Evolutionary conservation across 1,284 basidiomycete species (phyloP).

Genomic region (Moesziomyces aphidis): DNA sequence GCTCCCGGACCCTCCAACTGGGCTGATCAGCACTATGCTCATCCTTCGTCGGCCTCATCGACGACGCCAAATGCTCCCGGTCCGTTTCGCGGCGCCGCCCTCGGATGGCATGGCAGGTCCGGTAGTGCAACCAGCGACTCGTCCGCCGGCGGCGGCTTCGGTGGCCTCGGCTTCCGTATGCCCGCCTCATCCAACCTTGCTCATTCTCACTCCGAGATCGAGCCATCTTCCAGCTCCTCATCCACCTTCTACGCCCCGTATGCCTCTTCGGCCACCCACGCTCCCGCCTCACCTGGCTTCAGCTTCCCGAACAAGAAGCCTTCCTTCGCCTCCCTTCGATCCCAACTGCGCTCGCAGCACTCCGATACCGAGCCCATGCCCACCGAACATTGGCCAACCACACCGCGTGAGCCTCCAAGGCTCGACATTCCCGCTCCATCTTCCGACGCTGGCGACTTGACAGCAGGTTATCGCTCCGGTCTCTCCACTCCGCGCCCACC

Average conservation of each 20-base stretch:
- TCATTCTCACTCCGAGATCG: conserved; percentile 4
- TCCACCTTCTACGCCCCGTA: conserved; percentile 15
- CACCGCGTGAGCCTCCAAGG: conserved; percentile 23
- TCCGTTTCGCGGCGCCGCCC: conserved; percentile 48
- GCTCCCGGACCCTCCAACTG: conserved; percentile 9
- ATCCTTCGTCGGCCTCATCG: conserved; percentile 15
- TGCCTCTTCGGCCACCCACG: not conserved
- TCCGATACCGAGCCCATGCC: conserved; percentile 14
- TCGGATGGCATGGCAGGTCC: conserved; percentile 45
- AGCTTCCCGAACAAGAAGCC: conserved; percentile 30
- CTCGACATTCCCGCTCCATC: conserved; percentile 30
- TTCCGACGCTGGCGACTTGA: conserved; percentile 41
- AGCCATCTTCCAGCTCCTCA: conserved; percentile 9
- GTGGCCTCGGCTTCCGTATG: conserved; percentile 35
- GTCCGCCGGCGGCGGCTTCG: conserved; percentile 42
- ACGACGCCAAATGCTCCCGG: conserved; percentile 14
- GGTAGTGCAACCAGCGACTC: conserved; percentile 50
- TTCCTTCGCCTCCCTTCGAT: conserved; percentile 30
- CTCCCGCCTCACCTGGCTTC: conserved; percentile 26
- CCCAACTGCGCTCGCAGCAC: conserved; percentile 28
- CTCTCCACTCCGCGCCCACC: conserved; percentile 40
- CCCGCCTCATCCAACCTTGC: conserved; percentile 9
- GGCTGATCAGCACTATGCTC: conserved; percentile 9
- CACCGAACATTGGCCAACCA: conserved; percentile 25
- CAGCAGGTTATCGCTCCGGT: conserved; percentile 41